Percentiles rank a stretch among this genome's conserved stretches.
Conservation (phyloP, 2,329 filamentous ascomycete species). For the Teratosphaeria epicoccoides region DNA sequence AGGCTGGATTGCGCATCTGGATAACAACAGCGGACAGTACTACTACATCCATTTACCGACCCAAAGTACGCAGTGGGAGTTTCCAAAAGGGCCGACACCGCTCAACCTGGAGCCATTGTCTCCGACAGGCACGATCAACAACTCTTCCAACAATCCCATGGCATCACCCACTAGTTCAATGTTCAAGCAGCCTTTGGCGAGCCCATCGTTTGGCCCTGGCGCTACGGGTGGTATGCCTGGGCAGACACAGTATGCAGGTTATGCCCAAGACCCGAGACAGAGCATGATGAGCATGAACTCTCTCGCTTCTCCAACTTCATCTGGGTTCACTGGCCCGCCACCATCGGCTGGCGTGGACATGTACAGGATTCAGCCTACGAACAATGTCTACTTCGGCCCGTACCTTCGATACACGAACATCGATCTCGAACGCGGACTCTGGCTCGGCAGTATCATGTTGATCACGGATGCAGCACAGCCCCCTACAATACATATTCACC, state of each 20-base stretch:
- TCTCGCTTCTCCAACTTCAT: slow-evolving; percentile 60
- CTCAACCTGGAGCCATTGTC: slow-evolving; percentile 76
- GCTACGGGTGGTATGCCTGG: slow-evolving; percentile 31
- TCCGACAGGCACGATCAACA: slow-evolving; percentile 49
- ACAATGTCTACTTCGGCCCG: slow-evolving; percentile 95
- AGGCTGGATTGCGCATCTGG: slow-evolving; percentile 95
- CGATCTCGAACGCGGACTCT: slow-evolving; percentile 81
- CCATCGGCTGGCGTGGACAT: slow-evolving; percentile 81
- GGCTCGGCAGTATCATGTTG: slow-evolving; percentile 88
- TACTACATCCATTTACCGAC: slow-evolving; percentile 96
- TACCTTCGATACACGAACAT: slow-evolving; percentile 95
- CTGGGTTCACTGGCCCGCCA: slow-evolving; percentile 83
- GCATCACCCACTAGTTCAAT: slow-evolving; percentile 37
- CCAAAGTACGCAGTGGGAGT: slow-evolving; percentile 97
- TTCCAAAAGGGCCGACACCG: slow-evolving; percentile 88
- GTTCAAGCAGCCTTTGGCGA: slow-evolving; percentile 59
- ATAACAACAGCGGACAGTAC: slow-evolving; percentile 92
- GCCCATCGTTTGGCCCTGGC: slow-evolving; percentile 59
- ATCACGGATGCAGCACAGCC: slow-evolving; percentile 82
- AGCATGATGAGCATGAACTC: slow-evolving; percentile 74
- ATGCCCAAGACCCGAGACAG: slow-evolving; percentile 47
- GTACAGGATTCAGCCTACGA: slow-evolving; percentile 87
- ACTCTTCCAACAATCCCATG: slow-evolving; percentile 30
- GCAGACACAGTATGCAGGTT: slow-evolving; percentile 59
- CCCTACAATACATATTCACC: slow-evolving; percentile 90